Percentiles rank a stretch among this genome's conserved stretches.
phyloP scores from a whole-genome alignment of 768 basidiomycete genomes.

The Phylloporus sp. region DNA sequence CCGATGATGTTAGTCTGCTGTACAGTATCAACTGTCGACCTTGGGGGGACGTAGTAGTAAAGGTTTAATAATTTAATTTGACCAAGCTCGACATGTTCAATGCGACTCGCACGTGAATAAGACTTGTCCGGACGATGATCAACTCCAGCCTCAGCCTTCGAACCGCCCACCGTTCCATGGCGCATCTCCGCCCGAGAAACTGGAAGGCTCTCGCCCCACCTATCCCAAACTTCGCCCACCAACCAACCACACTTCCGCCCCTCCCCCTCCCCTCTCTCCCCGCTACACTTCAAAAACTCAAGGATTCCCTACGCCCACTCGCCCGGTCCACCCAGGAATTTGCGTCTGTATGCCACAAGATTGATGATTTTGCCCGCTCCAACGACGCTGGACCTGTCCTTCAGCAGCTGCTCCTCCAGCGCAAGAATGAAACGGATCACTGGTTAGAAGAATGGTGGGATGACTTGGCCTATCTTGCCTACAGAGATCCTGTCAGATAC shows the following conservation, averaged over 20 bases:
- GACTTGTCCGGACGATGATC: neutral
- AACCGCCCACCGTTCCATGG: slow-evolving; percentile 16
- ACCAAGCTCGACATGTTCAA: neutral
- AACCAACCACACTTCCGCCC: slow-evolving; percentile 52
- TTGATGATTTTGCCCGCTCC: slow-evolving; percentile 57
- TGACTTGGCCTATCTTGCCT: slow-evolving; percentile 73
- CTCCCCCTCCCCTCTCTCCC: slow-evolving; percentile 74
- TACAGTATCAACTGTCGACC: neutral
- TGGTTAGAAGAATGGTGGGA: slow-evolving; percentile 99
- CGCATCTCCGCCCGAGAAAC: slow-evolving; percentile 39
- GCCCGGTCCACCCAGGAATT: slow-evolving; percentile 63
- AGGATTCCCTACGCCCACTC: slow-evolving; percentile 68
- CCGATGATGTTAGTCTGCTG: neutral
- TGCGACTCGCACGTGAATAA: neutral
- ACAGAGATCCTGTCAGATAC: slow-evolving; percentile 71
- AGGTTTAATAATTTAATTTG: neutral
- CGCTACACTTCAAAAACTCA: slow-evolving; percentile 64
- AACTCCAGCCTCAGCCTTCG: neutral
- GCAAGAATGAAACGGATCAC: slow-evolving; percentile 54
- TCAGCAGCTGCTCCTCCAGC: slow-evolving; percentile 58
- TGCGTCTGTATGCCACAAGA: slow-evolving; percentile 49
- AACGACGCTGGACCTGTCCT: slow-evolving; percentile 48
- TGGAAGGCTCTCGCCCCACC: slow-evolving; percentile 76
- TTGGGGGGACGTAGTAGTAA: too few species aligned
- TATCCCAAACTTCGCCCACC: slow-evolving; percentile 62